Percentiles rank a stretch among this genome's conserved stretches.
These are phyloP conservation scores for Fusarium sp. DNA, from an alignment of 2,329 filamentous ascomycete genomes.

Conservation along the genomic window DNA sequence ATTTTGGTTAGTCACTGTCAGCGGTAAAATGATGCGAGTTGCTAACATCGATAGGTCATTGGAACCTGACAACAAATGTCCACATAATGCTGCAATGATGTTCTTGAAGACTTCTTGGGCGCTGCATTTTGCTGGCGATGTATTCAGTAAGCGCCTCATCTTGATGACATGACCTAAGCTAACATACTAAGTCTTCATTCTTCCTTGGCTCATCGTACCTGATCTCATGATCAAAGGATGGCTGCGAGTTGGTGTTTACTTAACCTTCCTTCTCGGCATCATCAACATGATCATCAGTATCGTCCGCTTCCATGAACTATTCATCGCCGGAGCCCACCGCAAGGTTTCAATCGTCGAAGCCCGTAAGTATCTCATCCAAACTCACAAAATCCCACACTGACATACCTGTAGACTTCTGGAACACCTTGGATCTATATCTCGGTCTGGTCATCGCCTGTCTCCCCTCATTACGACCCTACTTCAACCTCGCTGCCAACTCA, in stretches of 20 bases:
- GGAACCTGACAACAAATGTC: neutral
- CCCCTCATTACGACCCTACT: slow-evolving; percentile 19
- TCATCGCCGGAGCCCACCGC: neutral
- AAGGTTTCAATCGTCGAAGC: neutral
- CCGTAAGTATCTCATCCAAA: neutral
- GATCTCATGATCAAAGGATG: slow-evolving; percentile 19
- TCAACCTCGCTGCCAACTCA: slow-evolving; percentile 22
- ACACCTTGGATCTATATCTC: slow-evolving; percentile 6
- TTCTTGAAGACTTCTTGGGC: slow-evolving; percentile 7
- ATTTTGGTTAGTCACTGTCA: neutral
- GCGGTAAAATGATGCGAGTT: rapidly evolving
- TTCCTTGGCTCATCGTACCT: slow-evolving; percentile 12
- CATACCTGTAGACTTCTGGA: slow-evolving; percentile 4
- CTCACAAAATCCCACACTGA: rapidly evolving
- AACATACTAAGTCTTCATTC: neutral
- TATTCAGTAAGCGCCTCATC: neutral
- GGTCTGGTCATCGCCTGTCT: slow-evolving; percentile 21
- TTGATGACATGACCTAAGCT: rapidly evolving
- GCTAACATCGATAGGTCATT: neutral
- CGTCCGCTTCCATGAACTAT: slow-evolving; percentile 10
- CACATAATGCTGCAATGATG: neutral
- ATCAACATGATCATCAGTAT: slow-evolving; percentile 16
- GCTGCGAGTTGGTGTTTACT: neutral
- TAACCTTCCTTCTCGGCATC: slow-evolving; percentile 20
- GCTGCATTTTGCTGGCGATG: slow-evolving; percentile 20